Base-by-base conservation (phyloP, 2,329 filamentous ascomycete species). In the Thelonectria olida region DNA sequence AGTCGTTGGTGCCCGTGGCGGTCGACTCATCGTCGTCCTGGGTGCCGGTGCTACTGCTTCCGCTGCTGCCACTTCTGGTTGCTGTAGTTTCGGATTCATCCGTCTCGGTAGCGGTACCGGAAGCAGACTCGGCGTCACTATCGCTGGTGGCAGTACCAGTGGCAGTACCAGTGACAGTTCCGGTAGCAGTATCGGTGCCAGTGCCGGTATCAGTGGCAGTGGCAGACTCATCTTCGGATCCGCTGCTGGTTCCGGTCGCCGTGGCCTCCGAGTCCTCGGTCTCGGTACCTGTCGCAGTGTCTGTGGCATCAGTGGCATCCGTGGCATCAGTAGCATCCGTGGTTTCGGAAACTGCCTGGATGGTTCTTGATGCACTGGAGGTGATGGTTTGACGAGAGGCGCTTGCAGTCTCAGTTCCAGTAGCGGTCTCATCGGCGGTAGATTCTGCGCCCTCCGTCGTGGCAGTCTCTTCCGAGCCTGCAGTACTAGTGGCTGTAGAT, bases 91-190 rank as follows among this genome's bases (percentile, higher is more conserved):
- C 17, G 5, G 41, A 22, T 3, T 5, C 13, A 17, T 17, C 41
- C 17, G 41, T 19, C 9, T 34, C n/a, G 27, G 44, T 28, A 3
- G n/a, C 25, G 17, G 22, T 41, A 7, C 49, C 49, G 5, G 41
- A 41, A 31, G 39, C 44, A 28, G 55, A 55, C 9, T 1, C 38
- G 20, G 53, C n/a, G 3, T 44, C 20, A 15, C 31, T 31, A 13
- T 31, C 28, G 28, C 28, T 31, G 12, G 45, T 38, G 4, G 28
- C 58, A 23, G 60, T 54, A n/a, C 53, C 47, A 42, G 56, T 59
- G 34, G 38, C 53, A 34, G 27, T 20, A 5, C 8, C 31, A 20
- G 52, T 41, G 2, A 28, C 47, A 49, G 47, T 34, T 12, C 25
- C 34, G 7, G 28, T 45, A 6, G 17, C 52, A 13, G 34, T 48